phyloP scores from a whole-genome alignment of 768 basidiomycete species.

The Cystobasidium ongulense region DNA sequence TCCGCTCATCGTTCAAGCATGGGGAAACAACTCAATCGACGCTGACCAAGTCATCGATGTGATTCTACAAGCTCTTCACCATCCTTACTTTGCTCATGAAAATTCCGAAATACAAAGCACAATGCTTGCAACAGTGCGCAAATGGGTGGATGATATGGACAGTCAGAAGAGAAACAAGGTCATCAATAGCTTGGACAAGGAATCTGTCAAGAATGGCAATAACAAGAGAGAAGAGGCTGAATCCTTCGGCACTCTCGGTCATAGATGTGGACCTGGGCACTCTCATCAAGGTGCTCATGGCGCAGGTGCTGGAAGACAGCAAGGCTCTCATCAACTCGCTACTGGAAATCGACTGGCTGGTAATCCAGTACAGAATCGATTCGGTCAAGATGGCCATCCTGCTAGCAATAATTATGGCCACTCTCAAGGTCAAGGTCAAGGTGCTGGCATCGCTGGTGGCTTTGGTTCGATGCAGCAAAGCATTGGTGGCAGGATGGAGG shows the following conservation, averaged over 20 bases:
- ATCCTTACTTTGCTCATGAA: constrained; percentile 17
- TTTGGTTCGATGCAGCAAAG: not conserved
- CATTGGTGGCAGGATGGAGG: not conserved
- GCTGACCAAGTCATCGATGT: constrained; percentile 6
- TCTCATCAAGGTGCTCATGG: not conserved
- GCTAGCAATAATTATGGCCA: not conserved
- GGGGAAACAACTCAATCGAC: not conserved
- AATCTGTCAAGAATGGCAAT: constrained; percentile 15
- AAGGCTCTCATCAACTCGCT: not conserved
- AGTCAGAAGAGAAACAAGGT: not conserved
- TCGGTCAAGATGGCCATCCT: not conserved
- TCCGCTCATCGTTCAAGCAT: constrained; percentile 13
- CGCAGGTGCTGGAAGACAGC: not conserved
- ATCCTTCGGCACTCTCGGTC: constrained; percentile 13
- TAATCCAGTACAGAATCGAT: not conserved
- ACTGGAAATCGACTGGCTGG: constrained; percentile 2
- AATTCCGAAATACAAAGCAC: not conserved
- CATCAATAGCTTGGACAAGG: constrained; percentile 16
- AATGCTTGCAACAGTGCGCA: constrained; percentile 3
- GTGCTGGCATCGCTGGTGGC: not conserved
- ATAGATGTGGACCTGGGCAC: constrained; percentile 25
- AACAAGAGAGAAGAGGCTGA: constrained; percentile 30
- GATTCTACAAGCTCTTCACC: constrained; percentile 20
- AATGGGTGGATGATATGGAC: not conserved
- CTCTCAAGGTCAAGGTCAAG: not conserved